Conservation (phyloP, 352 stramenopile species). For the Phytophthora citricola region DNA sequence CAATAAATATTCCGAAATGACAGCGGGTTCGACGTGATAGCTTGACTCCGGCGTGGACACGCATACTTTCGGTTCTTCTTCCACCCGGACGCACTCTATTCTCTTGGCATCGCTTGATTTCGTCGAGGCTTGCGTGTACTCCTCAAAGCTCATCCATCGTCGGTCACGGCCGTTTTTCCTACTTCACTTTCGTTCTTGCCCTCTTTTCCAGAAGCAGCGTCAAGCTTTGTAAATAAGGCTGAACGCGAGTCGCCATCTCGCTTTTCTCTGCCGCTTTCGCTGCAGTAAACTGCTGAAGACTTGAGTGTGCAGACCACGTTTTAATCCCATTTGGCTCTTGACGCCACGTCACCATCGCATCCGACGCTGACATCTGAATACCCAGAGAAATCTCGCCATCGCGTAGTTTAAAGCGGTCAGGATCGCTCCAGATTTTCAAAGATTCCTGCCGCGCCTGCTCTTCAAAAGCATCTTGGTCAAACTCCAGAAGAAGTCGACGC, state of each 20-base stretch:
- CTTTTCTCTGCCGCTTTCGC: constrained; percentile 44
- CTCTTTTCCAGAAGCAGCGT: constrained; percentile 33
- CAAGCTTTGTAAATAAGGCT: constrained; percentile 51
- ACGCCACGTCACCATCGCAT: constrained; percentile 56
- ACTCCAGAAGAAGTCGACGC: constrained; percentile 50
- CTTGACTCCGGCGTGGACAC: constrained; percentile 63
- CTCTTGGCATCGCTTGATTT: constrained; percentile 21
- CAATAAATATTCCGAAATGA: constrained; percentile 83
- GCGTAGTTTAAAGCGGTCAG: constrained; percentile 26
- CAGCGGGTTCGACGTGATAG: constrained; percentile 54
- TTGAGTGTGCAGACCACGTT: constrained; percentile 38
- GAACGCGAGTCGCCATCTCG: constrained; percentile 40
- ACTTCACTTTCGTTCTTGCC: constrained; percentile 37
- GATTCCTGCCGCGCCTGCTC: constrained; percentile 28
- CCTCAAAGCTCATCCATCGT: constrained; percentile 56
- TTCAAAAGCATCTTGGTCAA: constrained; percentile 47
- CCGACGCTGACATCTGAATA: constrained; percentile 53
- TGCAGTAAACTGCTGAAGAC: constrained; percentile 19
- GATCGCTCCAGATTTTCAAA: constrained; percentile 10
- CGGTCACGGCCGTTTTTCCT: constrained; percentile 25
- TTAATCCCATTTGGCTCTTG: constrained; percentile 37
- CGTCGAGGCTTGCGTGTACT: constrained; percentile 33
- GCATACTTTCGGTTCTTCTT: constrained; percentile 48
- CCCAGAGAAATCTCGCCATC: constrained; percentile 60
- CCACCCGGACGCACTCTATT: constrained; percentile 36